Evolutionary conservation across 2,329 filamentous ascomycete genomes (phyloP), one percentile per base, ranked within the genome.

Genomic region (Nothopassalora personata): DNA sequence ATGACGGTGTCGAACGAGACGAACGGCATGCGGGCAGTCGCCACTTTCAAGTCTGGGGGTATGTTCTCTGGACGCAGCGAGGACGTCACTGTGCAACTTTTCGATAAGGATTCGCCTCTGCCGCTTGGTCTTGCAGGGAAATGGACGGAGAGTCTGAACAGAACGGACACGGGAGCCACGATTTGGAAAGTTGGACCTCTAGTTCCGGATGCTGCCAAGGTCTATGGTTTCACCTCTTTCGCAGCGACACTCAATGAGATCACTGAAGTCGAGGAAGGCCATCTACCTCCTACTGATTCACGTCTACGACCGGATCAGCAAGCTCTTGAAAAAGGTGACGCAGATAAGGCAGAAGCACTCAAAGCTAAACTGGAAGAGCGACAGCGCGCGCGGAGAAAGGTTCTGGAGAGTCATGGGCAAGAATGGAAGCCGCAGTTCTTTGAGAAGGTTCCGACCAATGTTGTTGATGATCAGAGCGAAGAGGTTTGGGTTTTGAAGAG

Each of bases 21-120:
- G 5, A 91, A 87, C 0, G 91, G 92, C 7, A 86, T 89, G 65
- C 92, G 90, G 71, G 90, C 91, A 1, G 81, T 87, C n/a, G 85
- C 91, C 50, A 91, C 93, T 58, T 99, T 99, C 78, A 95, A 94
- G 72, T 85, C 88, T 57, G 95, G 94, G 71, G 93, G 94, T 65
- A 96, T 99, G 90, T 99, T 97, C 76, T 92, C 93, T 33, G 94
- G 94, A 13, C 86, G 94, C 58, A 89, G 88, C 62, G 94, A 99
- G 74, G 94, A 99, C 62, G 89, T 97, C 9, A 81, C 83, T 36
- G 87, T 93, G 6, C 87, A 92, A 67, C 82, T 86, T 1, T 87
- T 87, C 65, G 86, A 87, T 59, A 58, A 66, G n/a, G 91, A 90
- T 45, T 75, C 78, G 27, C 80, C 85, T 19, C 82, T 88, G 0